Percentiles rank a stretch among this genome's conserved stretches.
These are phyloP conservation scores for Torulaspora quercuum DNA, from an alignment of 805 yeast genomes.

Conservation along the genomic window DNA sequence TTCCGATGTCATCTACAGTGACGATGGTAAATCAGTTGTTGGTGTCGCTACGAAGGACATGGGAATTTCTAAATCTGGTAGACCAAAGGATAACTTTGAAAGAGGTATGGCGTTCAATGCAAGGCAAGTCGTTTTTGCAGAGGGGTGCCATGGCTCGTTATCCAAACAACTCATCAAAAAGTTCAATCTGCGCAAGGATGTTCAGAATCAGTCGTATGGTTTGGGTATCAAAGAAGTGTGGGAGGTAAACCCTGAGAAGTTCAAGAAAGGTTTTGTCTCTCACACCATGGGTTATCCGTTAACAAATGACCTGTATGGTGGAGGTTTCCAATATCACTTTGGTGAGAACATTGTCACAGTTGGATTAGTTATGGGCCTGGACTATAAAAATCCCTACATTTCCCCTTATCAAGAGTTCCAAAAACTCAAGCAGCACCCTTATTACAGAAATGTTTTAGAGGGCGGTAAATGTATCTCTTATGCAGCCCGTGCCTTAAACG, in stretches of 20 bases:
- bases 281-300: constrained; percentile 92
- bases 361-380: constrained; percentile 93
- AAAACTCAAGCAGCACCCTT: constrained; percentile 88
- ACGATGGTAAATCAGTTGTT: constrained; percentile 52
- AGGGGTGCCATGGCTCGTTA: constrained; percentile 97
- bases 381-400: constrained; percentile 89
- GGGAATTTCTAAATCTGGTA: constrained; percentile 75
- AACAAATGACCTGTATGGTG: constrained; percentile 74
- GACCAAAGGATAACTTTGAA: constrained; percentile 80
- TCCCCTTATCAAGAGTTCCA: constrained; percentile 97
- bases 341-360: constrained; percentile 89
- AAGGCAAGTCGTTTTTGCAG: constrained; percentile 83
- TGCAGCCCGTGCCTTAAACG: constrained; percentile 94
- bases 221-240: constrained; percentile 95
- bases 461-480: constrained; percentile 93
- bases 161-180: constrained; percentile 71
- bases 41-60: constrained; percentile 95
- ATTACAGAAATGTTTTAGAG: constrained; percentile 63
- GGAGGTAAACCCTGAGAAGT: constrained; percentile 85
- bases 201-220: constrained; percentile 86
- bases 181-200: constrained; percentile 61
- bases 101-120: constrained; percentile 97
- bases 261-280: constrained; percentile 72
- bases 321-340: constrained; percentile 96
- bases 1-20: constrained; percentile 64